Base-by-base conservation (phyloP, 768 basidiomycete genomes). In the Wakefieldia striispora region DNA sequence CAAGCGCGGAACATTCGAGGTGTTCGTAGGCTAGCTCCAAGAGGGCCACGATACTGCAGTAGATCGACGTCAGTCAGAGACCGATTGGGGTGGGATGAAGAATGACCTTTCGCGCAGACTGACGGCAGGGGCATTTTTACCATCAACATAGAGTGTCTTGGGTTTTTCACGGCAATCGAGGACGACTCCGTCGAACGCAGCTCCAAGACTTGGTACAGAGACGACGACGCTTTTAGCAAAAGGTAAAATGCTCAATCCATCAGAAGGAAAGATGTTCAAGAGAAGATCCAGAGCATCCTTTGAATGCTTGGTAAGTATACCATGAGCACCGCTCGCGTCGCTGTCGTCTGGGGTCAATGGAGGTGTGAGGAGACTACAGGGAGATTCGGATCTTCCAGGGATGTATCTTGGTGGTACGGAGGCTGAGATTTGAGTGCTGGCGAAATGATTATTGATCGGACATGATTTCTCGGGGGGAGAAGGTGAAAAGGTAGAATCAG, bases 11-110 rank as follows among this genome's bases (percentile, higher is more conserved):
- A 68, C 91, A 92, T 58, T 77, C 77, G 37, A 95, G 75, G 49
- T 79, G 83, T 68, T 94, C 92, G 67, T 91, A 89, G 46, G 92
- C 91, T 27, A 93, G 76, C 62, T 95, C 92, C 60, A 95, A 75
- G 37, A 95, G 76, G 39, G 89, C 89, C 27, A 93, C 88, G 60
- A 94, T 84, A 64, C 88, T 92, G 56, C 3, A 35, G 2, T n/a
- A 13, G 11, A 11, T 27, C 24, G n/a, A 17, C 8, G 31, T 54
- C 37, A 44, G 49, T 20, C 7, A 19, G 29, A 37, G 55, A 44
- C 54, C n/a, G 31, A 21, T 35, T 21, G 42, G 47, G 46, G 42
- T 13, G 41, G 13, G 49, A 49, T 41, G 9, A 27, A 16, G 34
- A 63, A 69, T 36, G 58, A 90, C 89, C 91, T 91, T 76, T 93